Evolutionary conservation across 805 yeast genomes (phyloP).

Genomic region (Saturnispora besseyi): DNA sequence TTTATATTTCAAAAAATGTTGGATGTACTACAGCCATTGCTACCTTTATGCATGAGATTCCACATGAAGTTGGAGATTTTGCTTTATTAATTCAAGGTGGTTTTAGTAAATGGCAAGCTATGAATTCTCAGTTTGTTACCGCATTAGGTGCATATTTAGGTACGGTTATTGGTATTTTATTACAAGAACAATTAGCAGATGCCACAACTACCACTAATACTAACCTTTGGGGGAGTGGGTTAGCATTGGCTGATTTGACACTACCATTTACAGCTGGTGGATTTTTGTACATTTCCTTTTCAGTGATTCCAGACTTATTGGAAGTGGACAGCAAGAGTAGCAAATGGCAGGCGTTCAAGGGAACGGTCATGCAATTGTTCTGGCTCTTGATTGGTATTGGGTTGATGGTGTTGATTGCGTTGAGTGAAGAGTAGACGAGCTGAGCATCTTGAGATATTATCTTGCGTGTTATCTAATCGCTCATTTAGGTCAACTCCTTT

Average conservation of each 20-base stretch:
- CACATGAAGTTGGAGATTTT: slow-evolving; percentile 77
- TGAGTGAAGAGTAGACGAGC: slow-evolving; percentile 30
- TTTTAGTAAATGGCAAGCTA: slow-evolving; percentile 53
- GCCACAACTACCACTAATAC: slow-evolving; percentile 4
- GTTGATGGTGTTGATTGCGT: slow-evolving; percentile 45
- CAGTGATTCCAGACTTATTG: slow-evolving; percentile 66
- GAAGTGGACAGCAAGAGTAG: slow-evolving; percentile 32
- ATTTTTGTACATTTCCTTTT: slow-evolving; percentile 63
- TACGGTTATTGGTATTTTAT: slow-evolving; percentile 51
- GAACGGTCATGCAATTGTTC: slow-evolving; percentile 37
- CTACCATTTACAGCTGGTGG: slow-evolving; percentile 75
- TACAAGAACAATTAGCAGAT: slow-evolving; percentile 31
- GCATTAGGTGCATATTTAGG: slow-evolving; percentile 60
- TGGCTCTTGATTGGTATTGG: slow-evolving; percentile 47
- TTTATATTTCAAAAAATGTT: slow-evolving; percentile 46
- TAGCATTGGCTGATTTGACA: slow-evolving; percentile 33
- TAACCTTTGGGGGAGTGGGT: slow-evolving; percentile 10
- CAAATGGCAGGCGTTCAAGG: slow-evolving; percentile 31
- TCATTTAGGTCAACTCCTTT: background rate
- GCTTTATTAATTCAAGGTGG: slow-evolving; percentile 66
- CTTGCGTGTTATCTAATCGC: background rate
- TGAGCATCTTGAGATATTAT: background rate
- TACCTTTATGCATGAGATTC: slow-evolving; percentile 68
- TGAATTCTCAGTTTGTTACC: slow-evolving; percentile 58
- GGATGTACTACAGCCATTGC: slow-evolving; percentile 68